Conservation (phyloP, 2,329 filamentous ascomycete genomes). For the Claviceps quebecensis region DNA sequence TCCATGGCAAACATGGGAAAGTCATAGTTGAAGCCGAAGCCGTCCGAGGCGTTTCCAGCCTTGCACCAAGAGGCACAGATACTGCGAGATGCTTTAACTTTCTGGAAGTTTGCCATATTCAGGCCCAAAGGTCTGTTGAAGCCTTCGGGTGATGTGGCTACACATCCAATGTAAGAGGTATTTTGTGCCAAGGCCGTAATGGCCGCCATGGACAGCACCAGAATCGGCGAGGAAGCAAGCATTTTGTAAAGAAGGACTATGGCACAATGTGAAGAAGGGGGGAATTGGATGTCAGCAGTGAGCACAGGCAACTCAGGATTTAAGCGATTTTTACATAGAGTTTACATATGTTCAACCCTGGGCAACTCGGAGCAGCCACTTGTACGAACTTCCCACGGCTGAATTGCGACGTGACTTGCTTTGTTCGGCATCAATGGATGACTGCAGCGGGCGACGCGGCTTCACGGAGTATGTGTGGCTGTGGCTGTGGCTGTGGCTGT, state of each 20-base stretch:
- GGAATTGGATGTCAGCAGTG: too few species aligned
- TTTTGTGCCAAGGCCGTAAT: not conserved
- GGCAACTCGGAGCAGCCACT: too few species aligned
- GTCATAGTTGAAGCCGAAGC: not conserved
- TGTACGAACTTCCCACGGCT: too few species aligned
- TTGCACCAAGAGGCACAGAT: not conserved
- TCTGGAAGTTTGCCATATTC: not conserved
- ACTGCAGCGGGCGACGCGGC: too few species aligned
- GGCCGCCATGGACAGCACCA: not conserved
- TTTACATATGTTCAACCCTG: too few species aligned
- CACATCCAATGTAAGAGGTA: not conserved
- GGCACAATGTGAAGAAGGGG: too few species aligned
- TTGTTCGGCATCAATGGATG: too few species aligned
- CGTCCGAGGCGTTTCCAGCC: not conserved
- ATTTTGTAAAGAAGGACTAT: not conserved
- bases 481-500: too few species aligned
- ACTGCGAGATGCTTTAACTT: not conserved
- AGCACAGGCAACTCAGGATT: too few species aligned
- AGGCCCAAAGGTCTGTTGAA: not conserved
- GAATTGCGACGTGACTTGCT: too few species aligned
- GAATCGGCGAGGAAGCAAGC: not conserved
- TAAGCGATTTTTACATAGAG: too few species aligned
- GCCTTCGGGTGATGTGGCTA: not conserved
- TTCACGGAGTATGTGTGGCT: too few species aligned
- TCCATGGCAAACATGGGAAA: not conserved